Conservation (phyloP, 768 basidiomycete genomes). For the Trametes punicea region DNA sequence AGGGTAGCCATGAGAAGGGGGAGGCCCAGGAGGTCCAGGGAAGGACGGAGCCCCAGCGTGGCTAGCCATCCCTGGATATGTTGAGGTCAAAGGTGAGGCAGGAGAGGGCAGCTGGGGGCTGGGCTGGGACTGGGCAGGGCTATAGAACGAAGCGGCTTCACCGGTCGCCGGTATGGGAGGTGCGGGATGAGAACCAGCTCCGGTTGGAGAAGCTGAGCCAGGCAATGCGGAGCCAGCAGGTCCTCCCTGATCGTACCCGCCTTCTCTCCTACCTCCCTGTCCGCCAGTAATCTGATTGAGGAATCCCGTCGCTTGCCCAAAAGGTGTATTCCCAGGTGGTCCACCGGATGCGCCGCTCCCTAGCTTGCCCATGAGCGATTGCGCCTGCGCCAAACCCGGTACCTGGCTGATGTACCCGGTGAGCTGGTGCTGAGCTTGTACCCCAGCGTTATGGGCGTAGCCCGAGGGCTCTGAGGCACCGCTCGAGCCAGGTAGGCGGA, state of each 20-base stretch:
- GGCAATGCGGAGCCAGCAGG: neutral
- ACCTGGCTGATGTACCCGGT: constrained; percentile 35
- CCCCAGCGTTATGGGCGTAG: constrained; percentile 44
- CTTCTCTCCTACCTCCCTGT: neutral
- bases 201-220: neutral
- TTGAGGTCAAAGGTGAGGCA: neutral
- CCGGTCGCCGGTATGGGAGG: constrained; percentile 3
- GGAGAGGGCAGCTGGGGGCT: neutral
- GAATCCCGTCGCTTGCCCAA: constrained; percentile 1
- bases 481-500: constrained; percentile 54
- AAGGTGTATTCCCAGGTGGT: neutral
- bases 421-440: constrained; percentile 46
- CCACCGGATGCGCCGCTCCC: neutral
- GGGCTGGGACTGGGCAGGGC: neutral
- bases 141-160: constrained; percentile 18
- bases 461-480: constrained; percentile 42
- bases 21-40: constrained; percentile 3
- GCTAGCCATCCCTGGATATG: constrained; percentile 6
- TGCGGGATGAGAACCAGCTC: neutral
- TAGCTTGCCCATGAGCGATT: constrained; percentile 17
- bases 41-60: constrained; percentile 1
- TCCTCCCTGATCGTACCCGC: neutral
- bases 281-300: constrained; percentile 9
- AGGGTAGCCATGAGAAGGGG: neutral
- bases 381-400: constrained; percentile 17